A percentile compares a stretch with the other conserved stretches of the same genome.
Evolutionary conservation across 2,329 filamentous ascomycete species (phyloP).

Genomic region (Beauveria asiatica): DNA sequence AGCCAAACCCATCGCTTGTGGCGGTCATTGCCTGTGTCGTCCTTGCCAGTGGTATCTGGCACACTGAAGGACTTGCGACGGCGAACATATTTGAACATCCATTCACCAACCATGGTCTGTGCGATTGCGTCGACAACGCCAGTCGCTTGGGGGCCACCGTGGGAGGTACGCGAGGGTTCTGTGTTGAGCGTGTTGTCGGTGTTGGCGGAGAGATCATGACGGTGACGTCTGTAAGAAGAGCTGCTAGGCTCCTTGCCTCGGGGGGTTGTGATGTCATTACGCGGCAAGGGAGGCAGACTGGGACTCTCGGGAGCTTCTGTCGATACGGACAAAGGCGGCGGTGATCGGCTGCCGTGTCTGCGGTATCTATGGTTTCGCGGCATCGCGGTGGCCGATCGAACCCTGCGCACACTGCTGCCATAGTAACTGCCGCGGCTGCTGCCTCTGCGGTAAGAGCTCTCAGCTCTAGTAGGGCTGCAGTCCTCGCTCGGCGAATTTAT

Average conservation of each 20-base stretch:
- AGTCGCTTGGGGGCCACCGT: conserved; percentile 55
- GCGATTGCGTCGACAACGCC: conserved; percentile 94
- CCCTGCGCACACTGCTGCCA: conserved; percentile 65
- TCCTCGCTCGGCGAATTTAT: conserved; percentile 63
- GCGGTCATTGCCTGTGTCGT: conserved; percentile 66
- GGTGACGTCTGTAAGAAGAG: conserved; percentile 36
- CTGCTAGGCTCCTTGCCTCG: conserved; percentile 33
- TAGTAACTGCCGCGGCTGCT: conserved; percentile 41
- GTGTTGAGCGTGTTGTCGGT: conserved; percentile 43
- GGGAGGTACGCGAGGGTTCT: conserved; percentile 37
- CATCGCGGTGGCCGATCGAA: conserved; percentile 72
- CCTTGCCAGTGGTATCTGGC: conserved; percentile 54
- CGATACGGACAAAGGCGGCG: conserved; percentile 58
- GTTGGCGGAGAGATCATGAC: conserved; percentile 52
- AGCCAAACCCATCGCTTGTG: conserved; percentile 99
- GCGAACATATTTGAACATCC: conserved; percentile 89
- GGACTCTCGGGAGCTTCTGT: conserved; percentile 63
- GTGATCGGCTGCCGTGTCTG: conserved; percentile 49
- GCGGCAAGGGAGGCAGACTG: conserved; percentile 61
- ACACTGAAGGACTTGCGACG: conserved; percentile 87
- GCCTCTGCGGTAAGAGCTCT: conserved; percentile 47
- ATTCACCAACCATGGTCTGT: conserved; percentile 96
- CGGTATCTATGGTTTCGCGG: conserved; percentile 44
- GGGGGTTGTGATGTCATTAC: conserved; percentile 61
- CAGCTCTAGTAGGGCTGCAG: conserved; percentile 62